Evolutionary conservation across 139 green algal genomes (phyloP), one percentile per base, ranked within the genome.

Genomic region (Micractinium sp.): DNA sequence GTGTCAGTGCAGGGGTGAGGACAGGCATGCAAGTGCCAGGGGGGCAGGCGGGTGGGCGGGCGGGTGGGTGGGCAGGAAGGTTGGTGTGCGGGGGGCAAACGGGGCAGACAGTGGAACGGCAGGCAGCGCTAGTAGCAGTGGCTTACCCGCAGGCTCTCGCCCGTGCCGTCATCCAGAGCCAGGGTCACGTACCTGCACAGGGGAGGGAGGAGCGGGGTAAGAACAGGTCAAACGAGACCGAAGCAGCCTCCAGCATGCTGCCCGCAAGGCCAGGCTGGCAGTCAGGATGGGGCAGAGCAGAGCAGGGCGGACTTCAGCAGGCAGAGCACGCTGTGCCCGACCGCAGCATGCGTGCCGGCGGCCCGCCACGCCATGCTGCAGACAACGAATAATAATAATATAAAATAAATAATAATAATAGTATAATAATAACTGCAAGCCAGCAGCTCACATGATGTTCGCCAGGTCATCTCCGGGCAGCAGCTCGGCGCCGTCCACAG

Each of bases 401-500:
- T n/a, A n/a, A n/a, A n/a, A n/a, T n/a, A n/a, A n/a, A n/a, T n/a
- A n/a, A n/a, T n/a, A n/a, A n/a, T n/a, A n/a, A n/a, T n/a, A n/a
- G n/a, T n/a, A n/a, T n/a, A n/a, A n/a, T n/a, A n/a, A n/a, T n/a
- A n/a, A n/a, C n/a, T n/a, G n/a, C 60, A 53, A 35, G 33, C 56
- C 0, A 60, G 56, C 18, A n/a, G 22, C 78, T 1, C 41, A 94
- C 38, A 94, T 94, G 53, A 94, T 80, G 85, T 94, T 94, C 23
- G 87, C 82, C 31, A 83, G 78, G 73, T 94, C 86, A 20, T 94
- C 61, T 0, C 74, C 78, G 0, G 89, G 91, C 35, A 81, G 33
- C 73, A 94, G 84, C 33, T 93, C 81, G 18, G 92, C 92, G 18
- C 92, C 92, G 31, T 92, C 91, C 18, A 94, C 83, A 23, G 92